Base-by-base conservation (phyloP, 495 filamentous ascomycete species). In the Penicillium alfredii region DNA sequence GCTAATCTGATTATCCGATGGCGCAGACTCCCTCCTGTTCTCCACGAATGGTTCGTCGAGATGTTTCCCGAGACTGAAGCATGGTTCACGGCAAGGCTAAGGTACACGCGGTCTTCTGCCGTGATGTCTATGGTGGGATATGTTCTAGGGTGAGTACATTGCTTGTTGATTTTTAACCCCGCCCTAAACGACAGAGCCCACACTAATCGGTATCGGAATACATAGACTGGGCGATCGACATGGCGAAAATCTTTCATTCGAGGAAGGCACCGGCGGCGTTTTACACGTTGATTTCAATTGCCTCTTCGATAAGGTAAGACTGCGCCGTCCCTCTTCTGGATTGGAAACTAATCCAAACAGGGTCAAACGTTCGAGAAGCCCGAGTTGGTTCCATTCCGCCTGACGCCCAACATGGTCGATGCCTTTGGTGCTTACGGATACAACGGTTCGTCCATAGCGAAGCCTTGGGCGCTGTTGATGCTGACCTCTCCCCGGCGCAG, bases 201-300 rank as follows among this genome's bases (percentile, higher is more conserved):
- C n/a, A n/a, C n/a, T n/a, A n/a, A n/a, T n/a, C n/a, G n/a, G n/a
- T n/a, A n/a, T n/a, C n/a, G n/a, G n/a, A n/a, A n/a, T n/a, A n/a
- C 42, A 42, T 29, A 76, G 73, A 10, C 76, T 99, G 3, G 92
- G 92, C 23, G 92, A 99, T 56, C 86, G 92, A n/a, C 92, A 99
- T 60, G 89, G 89, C 36, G 92, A 97, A 63, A 99, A 99, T 58
- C 86, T 99, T 33, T 74, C 95, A 21, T 85, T 97, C 31, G 88
- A 97, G 58, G 87, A 95, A 72, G 81, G 82, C 22, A 93, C 88
- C 43, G 92, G 93, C 29, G 93, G 94, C 36, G 80, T 93, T 15
- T 80, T 97, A 52, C 92, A 99, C 63, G 92, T 99, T 33, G 92
- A 99, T 64, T 99, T 99, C 74, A 99, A 99, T 64, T 99, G 92